These are phyloP conservation scores for Sporothrix inflata DNA, from an alignment of 2,329 filamentous ascomycete species.

Conservation along the genomic window DNA sequence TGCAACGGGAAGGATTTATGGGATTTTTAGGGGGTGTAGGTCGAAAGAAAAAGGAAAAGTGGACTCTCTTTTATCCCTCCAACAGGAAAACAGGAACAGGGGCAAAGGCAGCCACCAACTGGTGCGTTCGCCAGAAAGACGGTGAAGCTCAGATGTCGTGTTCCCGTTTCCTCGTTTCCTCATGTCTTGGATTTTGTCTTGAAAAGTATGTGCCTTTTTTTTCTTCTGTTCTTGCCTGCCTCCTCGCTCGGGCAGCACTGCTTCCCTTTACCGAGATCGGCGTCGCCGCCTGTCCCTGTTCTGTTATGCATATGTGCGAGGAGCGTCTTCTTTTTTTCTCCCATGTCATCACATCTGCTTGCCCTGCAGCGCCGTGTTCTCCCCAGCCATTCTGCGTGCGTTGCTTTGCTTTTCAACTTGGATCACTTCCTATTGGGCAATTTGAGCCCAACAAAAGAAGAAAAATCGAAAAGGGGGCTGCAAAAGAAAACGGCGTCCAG, in stretches of 20 bases:
- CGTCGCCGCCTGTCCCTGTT: too few species aligned
- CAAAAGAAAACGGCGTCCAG: neutral
- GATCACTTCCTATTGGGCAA: neutral
- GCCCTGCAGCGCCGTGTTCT: neutral
- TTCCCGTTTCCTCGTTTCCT: constrained; percentile 9
- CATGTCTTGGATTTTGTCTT: neutral
- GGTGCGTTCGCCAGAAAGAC: constrained; percentile 14
- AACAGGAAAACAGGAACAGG: neutral
- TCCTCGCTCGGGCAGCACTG: neutral
- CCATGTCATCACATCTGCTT: neutral
- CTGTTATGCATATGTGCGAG: too few species aligned
- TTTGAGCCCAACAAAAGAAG: neutral
- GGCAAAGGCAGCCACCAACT: too few species aligned
- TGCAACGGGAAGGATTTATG: neutral
- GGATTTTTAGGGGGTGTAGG: neutral
- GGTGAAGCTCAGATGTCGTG: constrained; percentile 15
- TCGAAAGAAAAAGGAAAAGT: neutral
- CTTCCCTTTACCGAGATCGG: constrained; percentile 16
- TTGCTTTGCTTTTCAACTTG: neutral
- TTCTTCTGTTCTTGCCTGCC: neutral
- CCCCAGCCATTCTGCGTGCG: neutral
- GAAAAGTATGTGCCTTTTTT: neutral
- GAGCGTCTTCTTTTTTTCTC: neutral
- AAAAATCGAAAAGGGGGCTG: neutral
- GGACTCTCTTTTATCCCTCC: neutral